Evolutionary conservation across 2,329 filamentous ascomycete species (phyloP).

Genomic region (Thyridium curvatum): DNA sequence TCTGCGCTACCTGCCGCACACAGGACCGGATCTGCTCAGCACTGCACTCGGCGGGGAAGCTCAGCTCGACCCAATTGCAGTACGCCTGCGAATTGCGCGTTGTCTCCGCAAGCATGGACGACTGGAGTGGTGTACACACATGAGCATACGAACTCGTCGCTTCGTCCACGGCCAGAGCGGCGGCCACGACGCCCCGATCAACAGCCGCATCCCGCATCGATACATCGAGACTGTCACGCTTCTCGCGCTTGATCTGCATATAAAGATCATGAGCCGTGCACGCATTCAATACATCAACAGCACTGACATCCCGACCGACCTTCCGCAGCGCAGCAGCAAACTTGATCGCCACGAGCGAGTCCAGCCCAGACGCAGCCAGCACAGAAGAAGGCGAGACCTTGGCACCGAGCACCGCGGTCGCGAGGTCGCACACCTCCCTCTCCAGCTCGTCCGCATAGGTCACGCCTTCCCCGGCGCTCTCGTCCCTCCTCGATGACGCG

Average conservation of each 20-base stretch:
- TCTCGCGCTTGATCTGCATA: too few species aligned
- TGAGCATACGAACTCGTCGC: slow-evolving; percentile 21
- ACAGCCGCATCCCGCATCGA: too few species aligned
- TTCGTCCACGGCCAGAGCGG: too few species aligned
- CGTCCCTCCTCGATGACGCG: slow-evolving; percentile 1
- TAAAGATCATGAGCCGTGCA: too few species aligned
- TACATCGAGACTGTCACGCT: too few species aligned
- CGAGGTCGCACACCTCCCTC: slow-evolving; percentile 23
- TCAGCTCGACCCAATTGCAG: slow-evolving; percentile 69
- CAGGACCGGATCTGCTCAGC: slow-evolving; percentile 36
- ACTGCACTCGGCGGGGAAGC: slow-evolving; percentile 33
- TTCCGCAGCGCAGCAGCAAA: slow-evolving; percentile 59
- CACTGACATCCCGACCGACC: slow-evolving; percentile 47
- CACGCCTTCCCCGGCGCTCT: not conserved
- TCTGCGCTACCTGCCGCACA: slow-evolving; percentile 39
- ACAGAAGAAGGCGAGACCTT: slow-evolving; percentile 17
- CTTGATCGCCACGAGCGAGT: slow-evolving; percentile 34
- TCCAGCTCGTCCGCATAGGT: slow-evolving; percentile 23
- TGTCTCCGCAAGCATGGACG: slow-evolving; percentile 76
- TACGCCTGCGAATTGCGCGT: slow-evolving; percentile 54
- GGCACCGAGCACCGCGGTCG: slow-evolving; percentile 16
- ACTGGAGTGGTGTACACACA: slow-evolving; percentile 67
- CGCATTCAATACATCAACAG: slow-evolving; percentile 52
- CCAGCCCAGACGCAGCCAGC: slow-evolving; percentile 27
- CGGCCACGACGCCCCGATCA: too few species aligned